These are phyloP conservation scores for Yamadazyma olivae DNA, from an alignment of 805 yeast genomes.

Conservation along the genomic window DNA sequence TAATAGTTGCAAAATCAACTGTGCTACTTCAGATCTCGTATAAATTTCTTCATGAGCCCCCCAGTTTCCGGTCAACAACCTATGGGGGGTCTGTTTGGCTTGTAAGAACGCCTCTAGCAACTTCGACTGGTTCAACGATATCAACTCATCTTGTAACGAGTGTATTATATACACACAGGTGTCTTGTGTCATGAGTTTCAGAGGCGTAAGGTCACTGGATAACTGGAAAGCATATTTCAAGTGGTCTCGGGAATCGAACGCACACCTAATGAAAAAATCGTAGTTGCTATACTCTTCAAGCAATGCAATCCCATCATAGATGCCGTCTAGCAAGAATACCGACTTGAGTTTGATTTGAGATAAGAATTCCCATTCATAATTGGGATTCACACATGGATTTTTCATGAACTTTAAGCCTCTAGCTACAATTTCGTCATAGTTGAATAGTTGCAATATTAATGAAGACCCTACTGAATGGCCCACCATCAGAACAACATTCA, in stretches of 20 bases:
- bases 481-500: constrained; percentile 24
- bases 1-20: too few relatives aligned
- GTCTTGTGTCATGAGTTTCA: not conserved
- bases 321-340: constrained; percentile 54
- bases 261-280: constrained; percentile 52
- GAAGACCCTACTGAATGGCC: constrained; percentile 89
- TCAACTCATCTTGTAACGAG: constrained; percentile 64
- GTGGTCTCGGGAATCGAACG: constrained; percentile 37
- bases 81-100: constrained; percentile 3
- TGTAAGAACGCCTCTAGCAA: constrained; percentile 34
- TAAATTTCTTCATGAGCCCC: constrained; percentile 72
- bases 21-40: constrained; percentile 35
- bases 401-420: constrained; percentile 11
- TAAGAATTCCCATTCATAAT: not conserved
- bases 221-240: constrained; percentile 23
- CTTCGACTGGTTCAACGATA: constrained; percentile 49
- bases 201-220: constrained; percentile 3
- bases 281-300: constrained; percentile 63
- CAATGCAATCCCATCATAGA: constrained; percentile 52
- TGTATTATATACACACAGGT: constrained; percentile 46
- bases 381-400: not conserved
- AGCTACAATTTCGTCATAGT: constrained; percentile 18
- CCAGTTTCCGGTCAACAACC: constrained; percentile 28
- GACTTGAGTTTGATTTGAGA: constrained; percentile 1
- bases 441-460: constrained; percentile 51